Evolutionary conservation across 1,139 yeast species (phyloP).

Genomic region (Candida gigantensis): DNA sequence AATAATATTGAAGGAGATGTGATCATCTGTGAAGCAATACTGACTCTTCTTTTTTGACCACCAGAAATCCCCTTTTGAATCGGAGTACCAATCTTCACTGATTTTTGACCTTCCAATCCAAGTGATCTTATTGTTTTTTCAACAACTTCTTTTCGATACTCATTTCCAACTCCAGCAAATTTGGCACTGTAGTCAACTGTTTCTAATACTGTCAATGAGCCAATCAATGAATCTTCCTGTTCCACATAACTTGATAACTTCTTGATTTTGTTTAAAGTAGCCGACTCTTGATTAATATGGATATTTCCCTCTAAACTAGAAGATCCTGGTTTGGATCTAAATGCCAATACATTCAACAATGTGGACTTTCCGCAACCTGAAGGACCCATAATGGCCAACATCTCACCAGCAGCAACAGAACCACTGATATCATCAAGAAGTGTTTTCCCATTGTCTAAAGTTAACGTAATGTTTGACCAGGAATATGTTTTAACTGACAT

Average conservation of each 20-base stretch:
- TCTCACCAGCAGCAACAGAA: constrained; percentile 24
- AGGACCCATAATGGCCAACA: constrained; percentile 29
- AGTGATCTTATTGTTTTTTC: constrained; percentile 19
- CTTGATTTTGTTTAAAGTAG: constrained; percentile 12
- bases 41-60: constrained; percentile 27
- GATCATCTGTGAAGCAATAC: constrained; percentile 27
- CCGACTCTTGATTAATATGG: constrained; percentile 12
- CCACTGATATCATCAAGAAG: constrained; percentile 23
- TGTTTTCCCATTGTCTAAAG: constrained; percentile 48
- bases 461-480: constrained; percentile 11
- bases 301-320: constrained; percentile 14
- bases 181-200: constrained; percentile 24
- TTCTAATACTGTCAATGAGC: constrained; percentile 25
- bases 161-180: constrained; percentile 15
- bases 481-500: constrained; percentile 6
- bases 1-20: constrained; percentile 29
- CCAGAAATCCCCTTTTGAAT: constrained; percentile 25
- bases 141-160: constrained; percentile 18
- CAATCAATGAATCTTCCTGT: constrained; percentile 28
- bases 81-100: constrained; percentile 24
- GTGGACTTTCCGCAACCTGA: constrained; percentile 28
- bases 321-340: constrained; percentile 16
- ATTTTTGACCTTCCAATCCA: constrained; percentile 21
- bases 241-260: constrained; percentile 25
- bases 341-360: constrained; percentile 21